These are phyloP conservation scores for Colletotrichum magnum DNA, from an alignment of 2,329 filamentous ascomycete species.

Conservation along the genomic window DNA sequence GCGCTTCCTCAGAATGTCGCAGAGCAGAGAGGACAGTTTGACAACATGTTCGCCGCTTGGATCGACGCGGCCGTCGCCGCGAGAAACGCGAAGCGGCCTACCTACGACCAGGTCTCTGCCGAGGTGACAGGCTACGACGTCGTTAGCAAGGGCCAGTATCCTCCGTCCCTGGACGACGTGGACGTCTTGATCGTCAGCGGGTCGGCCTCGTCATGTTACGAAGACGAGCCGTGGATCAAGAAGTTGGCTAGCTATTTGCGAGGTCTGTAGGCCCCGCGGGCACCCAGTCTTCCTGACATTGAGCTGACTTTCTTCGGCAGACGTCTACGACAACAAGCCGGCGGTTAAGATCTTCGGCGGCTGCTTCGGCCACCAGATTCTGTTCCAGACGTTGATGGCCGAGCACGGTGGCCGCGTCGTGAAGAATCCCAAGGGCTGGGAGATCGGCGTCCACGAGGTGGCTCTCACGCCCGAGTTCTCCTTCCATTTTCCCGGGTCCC, in stretches of 20 bases:
- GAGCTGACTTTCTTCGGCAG: background rate
- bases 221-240: constrained; percentile 44
- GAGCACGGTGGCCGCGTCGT: constrained; percentile 45
- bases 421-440: constrained; percentile 49
- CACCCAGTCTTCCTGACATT: too few species aligned
- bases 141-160: constrained; percentile 50
- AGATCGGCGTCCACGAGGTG: constrained; percentile 49
- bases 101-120: constrained; percentile 27
- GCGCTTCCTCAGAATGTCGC: background rate
- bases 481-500: constrained; percentile 28
- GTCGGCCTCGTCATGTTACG: constrained; percentile 52
- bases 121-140: constrained; percentile 53
- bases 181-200: constrained; percentile 57
- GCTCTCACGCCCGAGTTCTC: constrained; percentile 44
- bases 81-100: background rate
- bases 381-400: constrained; percentile 54
- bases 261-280: background rate
- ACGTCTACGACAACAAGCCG: constrained; percentile 47
- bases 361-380: constrained; percentile 60
- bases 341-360: constrained; percentile 57
- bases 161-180: constrained; percentile 46
- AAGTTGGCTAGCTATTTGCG: constrained; percentile 43
- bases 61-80: background rate
- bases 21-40: constrained; percentile 2
- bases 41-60: constrained; percentile 7